phyloP scores from a whole-genome alignment of 108 stramenopile species.

The Pseudonitzschia delicatissima region DNA sequence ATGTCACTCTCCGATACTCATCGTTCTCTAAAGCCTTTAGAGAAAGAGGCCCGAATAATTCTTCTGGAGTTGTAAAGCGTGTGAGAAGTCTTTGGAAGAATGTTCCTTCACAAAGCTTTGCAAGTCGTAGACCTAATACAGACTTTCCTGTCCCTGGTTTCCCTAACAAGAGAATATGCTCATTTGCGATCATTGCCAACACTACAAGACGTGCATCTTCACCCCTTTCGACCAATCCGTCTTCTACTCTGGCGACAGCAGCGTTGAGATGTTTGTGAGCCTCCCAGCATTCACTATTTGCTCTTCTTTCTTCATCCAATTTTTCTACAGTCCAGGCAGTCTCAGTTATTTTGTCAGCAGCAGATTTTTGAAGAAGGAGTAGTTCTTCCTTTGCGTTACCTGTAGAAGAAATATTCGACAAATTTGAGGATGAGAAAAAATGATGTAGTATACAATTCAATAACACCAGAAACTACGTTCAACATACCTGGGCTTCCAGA shows the following conservation, averaged over 20 bases:
- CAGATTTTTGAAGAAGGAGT: slow-evolving; percentile 1
- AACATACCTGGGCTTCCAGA: too few species aligned
- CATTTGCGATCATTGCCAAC: slow-evolving; percentile 56
- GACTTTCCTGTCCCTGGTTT: slow-evolving; percentile 15
- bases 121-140: slow-evolving; percentile 55
- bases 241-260: slow-evolving; percentile 42
- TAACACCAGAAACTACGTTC: too few species aligned
- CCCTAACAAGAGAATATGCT: slow-evolving; percentile 53
- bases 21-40: slow-evolving; percentile 67
- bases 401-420: not conserved
- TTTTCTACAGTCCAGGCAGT: slow-evolving; percentile 12
- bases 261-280: slow-evolving; percentile 9
- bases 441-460: too few species aligned
- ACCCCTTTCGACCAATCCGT: slow-evolving; percentile 67
- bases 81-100: slow-evolving; percentile 79
- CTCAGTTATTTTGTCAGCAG: not conserved
- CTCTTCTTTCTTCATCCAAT: slow-evolving; percentile 4
- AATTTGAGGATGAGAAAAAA: too few species aligned
- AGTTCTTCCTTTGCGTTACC: not conserved
- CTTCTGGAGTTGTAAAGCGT: slow-evolving; percentile 75
- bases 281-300: slow-evolving; percentile 7
- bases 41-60: slow-evolving; percentile 65
- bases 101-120: slow-evolving; percentile 52
- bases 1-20: slow-evolving; percentile 59
- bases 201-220: slow-evolving; percentile 65